Evolutionary conservation across 805 yeast species (phyloP).

Genomic region (Clavispora santaluciae): DNA sequence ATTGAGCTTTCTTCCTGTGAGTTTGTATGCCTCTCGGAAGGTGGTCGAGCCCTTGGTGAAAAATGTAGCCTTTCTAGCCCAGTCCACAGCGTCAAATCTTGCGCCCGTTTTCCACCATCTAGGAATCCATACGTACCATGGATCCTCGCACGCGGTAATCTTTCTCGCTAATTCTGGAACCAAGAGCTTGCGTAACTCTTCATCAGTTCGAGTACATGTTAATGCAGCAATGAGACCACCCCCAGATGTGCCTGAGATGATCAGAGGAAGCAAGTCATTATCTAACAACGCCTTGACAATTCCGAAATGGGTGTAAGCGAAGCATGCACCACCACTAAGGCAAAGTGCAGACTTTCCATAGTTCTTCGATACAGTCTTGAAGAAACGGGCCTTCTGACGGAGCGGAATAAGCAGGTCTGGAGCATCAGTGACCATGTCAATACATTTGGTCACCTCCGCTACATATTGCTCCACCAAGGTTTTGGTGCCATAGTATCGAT

Average conservation of each 20-base stretch:
- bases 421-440: conserved; percentile 41
- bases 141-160: conserved; percentile 67
- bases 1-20: conserved; percentile 68
- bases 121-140: conserved; percentile 53
- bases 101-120: conserved; percentile 76
- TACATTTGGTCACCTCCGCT: conserved; percentile 44
- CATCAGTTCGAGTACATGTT: conserved; percentile 63
- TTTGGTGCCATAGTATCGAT: conserved; percentile 73
- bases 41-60: conserved; percentile 72
- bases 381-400: conserved; percentile 45
- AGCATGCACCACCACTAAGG: conserved; percentile 76
- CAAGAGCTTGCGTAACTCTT: conserved; percentile 52
- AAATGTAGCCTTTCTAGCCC: conserved; percentile 68
- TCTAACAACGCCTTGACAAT: conserved; percentile 67
- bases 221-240: conserved; percentile 77
- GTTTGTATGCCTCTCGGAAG: conserved; percentile 61
- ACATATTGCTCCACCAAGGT: conserved; percentile 51
- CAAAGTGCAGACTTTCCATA: conserved; percentile 71
- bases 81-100: conserved; percentile 64
- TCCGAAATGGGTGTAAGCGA: conserved; percentile 75
- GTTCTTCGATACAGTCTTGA: conserved; percentile 54
- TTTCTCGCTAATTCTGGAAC: conserved; percentile 58
- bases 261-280: conserved; percentile 58
- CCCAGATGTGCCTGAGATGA: conserved; percentile 75
- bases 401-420: conserved; percentile 24